Base-by-base conservation (phyloP, 2,329 filamentous ascomycete genomes). In the Orbilia oligospora region DNA sequence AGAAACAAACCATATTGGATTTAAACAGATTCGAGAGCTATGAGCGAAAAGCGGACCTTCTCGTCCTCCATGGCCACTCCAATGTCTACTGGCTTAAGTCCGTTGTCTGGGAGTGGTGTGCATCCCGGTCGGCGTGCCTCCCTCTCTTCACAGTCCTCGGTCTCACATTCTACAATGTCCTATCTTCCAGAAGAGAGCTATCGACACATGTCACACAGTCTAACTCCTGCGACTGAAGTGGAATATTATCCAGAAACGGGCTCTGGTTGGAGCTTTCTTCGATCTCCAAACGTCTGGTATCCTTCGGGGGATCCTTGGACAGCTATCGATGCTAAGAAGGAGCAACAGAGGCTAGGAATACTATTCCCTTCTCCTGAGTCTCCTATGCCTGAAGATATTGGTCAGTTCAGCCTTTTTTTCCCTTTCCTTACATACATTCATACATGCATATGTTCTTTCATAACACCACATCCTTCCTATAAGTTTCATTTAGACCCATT, bases 261-360 rank as follows among this genome's bases (percentile, higher is more conserved):
- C 20, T 71, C 73, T 58, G 65, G 76, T 58, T 79, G 76, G 76
- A 69, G 55, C 68, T 79, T 79, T 79, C 38, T 72, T 46, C 64
- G 76, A 65, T 72, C 68, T 73, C 76, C 76, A 41, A 79, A 73
- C 51, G 63, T 72, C 49, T 79, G 76, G 76, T 79, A 79, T 68
- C 76, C 76, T 79, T 63, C 76, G 36, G 46, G 16, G 41, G 76
- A 79, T 46, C 68, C 68, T 51, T 79, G 76, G 76, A 44, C 76
- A 27, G 44, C 63, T 36, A 20, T 58, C 22, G 64, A 79, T 30
- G 69, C 53, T 48, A 79, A 79, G 58, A 72, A 66, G 46, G 76
- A 79, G 53, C 76, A 72, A 46, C 46, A 79, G 64, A 66, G 58
- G 41, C 76, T 79, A 33, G 76, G 73, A 22, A 71, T 77, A 67